phyloP scores from a whole-genome alignment of 2,329 filamentous ascomycete genomes.

The Alternaria brassicicola region DNA sequence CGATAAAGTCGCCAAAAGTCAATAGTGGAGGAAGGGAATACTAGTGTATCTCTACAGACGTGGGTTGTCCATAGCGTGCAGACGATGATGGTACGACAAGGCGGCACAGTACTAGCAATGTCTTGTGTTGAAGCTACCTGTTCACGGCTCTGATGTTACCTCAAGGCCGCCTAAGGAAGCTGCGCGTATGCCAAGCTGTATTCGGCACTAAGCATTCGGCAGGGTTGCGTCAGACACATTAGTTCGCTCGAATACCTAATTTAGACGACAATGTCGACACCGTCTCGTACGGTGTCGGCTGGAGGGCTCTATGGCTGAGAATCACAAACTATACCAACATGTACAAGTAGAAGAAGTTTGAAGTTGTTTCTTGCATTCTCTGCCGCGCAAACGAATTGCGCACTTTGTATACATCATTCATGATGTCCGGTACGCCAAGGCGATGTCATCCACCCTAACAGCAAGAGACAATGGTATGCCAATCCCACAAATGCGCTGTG shows the following conservation, averaged over 20 bases:
- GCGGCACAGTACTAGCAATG: slow-evolving; percentile 22
- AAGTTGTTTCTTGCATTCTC: slow-evolving; percentile 16
- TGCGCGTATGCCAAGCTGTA: slow-evolving; percentile 30
- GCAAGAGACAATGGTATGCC: slow-evolving; percentile 40
- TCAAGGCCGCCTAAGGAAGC: slow-evolving; percentile 16
- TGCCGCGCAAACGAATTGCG: slow-evolving; percentile 12
- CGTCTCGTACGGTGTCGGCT: not conserved
- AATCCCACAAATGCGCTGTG: slow-evolving; percentile 46
- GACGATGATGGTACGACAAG: not conserved
- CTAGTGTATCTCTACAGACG: not conserved
- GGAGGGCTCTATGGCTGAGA: not conserved
- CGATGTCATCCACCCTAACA: slow-evolving; percentile 36
- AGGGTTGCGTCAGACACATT: slow-evolving; percentile 1
- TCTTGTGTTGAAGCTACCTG: slow-evolving; percentile 34
- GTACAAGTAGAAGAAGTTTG: not conserved
- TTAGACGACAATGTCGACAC: not conserved
- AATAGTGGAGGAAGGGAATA: not conserved
- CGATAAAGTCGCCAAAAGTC: slow-evolving; percentile 8
- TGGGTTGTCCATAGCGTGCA: slow-evolving; percentile 2
- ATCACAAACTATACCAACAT: not conserved
- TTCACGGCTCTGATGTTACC: slow-evolving; percentile 29
- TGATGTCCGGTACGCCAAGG: slow-evolving; percentile 43
- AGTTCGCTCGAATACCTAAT: not conserved
- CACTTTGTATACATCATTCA: slow-evolving; percentile 43
- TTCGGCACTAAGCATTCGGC: slow-evolving; percentile 10